Evolutionary conservation across 2,329 filamentous ascomycete genomes (phyloP), one percentile per base, ranked within the genome.

Genomic region (Aspergillus pseudonomiae): DNA sequence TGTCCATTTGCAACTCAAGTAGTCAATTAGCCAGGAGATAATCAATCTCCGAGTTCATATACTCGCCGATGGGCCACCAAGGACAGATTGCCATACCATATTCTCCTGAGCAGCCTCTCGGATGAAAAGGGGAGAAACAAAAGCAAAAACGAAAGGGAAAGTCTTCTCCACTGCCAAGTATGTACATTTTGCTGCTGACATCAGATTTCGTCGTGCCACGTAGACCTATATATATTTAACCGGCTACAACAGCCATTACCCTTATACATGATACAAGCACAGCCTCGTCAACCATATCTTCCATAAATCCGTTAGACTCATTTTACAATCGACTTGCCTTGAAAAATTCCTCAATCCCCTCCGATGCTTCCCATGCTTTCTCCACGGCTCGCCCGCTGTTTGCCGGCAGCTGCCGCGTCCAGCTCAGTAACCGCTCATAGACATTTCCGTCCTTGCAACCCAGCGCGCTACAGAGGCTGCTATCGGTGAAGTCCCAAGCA

Each of bases 401-500:
- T 26, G 54, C 59, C 16, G 59, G 59, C 36, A 61, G 50, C 32
- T 61, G 59, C 4, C 28, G 39, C 1, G 59, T 61, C 59, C 59
- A 61, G 36, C 48, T 56, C 59, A 62, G 58, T 24, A 62, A 16
- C 4, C 60, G 46, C 48, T 59, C 55, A 53, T 62, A 62, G 2
- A 59, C 55, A 43, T 62, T 62, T 5, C 60, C 60, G 6, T 62
- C 60, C 28, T 48, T n/a, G 34, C 55, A 62, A 3, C 60, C 60
- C n/a, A 62, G 26, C 12, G 60, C 60, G 19, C 55, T 62, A 30
- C 55, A 52, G 6, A 62, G 55, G 28, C 60, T 54, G 11, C 54
- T 55, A 36, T 62, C 60, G 16, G 60, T 62, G 10, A 62, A 62
- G 45, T 62, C 60, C 60, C 60, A 62, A 2, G 60, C 60, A 41